Percentiles rank a stretch among this genome's conserved stretches.
These are phyloP conservation scores for Citrus medica DNA, from an alignment of 345 rosid genomes.

Conservation along the genomic window DNA sequence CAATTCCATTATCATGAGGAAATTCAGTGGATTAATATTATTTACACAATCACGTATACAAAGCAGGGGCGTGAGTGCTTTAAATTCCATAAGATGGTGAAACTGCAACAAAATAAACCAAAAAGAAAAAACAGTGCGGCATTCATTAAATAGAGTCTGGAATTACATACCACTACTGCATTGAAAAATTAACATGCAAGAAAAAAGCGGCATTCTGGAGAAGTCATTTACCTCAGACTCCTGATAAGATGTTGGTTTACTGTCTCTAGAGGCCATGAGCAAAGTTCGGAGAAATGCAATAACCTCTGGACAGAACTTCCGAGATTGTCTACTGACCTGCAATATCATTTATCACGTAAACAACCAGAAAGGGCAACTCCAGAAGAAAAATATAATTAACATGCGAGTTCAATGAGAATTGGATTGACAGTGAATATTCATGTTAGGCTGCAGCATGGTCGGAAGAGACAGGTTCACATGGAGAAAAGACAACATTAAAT, in stretches of 20 bases:
- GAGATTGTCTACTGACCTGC: conserved; percentile 68
- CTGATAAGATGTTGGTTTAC: conserved; percentile 35
- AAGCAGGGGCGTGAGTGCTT: conserved; percentile 56
- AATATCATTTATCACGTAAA: conserved; percentile 13
- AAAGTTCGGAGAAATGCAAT: conserved; percentile 59
- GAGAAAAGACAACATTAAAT: neutral
- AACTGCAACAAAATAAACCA: conserved; percentile 43
- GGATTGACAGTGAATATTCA: neutral
- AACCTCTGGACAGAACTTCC: conserved; percentile 88
- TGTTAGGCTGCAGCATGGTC: neutral
- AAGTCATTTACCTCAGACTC: conserved; percentile 55
- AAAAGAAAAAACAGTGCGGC: neutral
- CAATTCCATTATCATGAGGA: conserved; percentile 55
- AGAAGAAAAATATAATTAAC: neutral
- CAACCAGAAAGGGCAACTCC: neutral
- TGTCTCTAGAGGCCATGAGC: conserved; percentile 54
- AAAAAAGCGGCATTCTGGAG: neutral
- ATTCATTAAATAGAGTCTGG: neutral
- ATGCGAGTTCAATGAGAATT: neutral
- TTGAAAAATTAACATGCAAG: neutral
- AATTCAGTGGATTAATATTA: conserved; percentile 63
- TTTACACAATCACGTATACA: conserved; percentile 28
- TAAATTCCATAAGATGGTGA: conserved; percentile 56
- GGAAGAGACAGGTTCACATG: neutral
- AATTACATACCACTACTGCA: neutral